Evolutionary conservation across 2,329 filamentous ascomycete species (phyloP).

Genomic region (Tolypocladium sp.): DNA sequence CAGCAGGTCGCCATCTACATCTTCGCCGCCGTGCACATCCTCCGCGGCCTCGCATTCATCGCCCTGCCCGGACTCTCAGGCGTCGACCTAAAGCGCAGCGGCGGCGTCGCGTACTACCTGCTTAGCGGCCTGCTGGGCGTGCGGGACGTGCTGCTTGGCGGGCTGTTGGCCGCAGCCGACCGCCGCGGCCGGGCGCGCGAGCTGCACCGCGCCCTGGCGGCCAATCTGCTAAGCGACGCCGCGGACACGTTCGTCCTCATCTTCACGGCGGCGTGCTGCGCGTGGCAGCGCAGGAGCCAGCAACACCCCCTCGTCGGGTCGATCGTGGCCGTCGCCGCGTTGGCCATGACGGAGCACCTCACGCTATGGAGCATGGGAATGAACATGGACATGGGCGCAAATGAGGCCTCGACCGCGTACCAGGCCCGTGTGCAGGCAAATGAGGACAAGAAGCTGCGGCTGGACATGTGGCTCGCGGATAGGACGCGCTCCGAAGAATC

Average conservation of each 20-base stretch:
- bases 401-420: slow-evolving; percentile 10
- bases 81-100: slow-evolving; percentile 16
- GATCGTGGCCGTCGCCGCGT: slow-evolving; percentile 18
- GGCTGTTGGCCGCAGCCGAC: slow-evolving; percentile 17
- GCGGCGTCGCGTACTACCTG: slow-evolving; percentile 13
- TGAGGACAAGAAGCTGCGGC: slow-evolving; percentile 19
- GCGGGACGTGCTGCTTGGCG: slow-evolving; percentile 20
- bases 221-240: slow-evolving; percentile 21
- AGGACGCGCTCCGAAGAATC: slow-evolving; percentile 8
- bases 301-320: slow-evolving; percentile 15
- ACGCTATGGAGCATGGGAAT: slow-evolving; percentile 23
- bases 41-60: slow-evolving; percentile 18
- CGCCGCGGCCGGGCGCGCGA: slow-evolving; percentile 11
- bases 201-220: slow-evolving; percentile 18
- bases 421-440: slow-evolving; percentile 8
- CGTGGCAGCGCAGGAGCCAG: slow-evolving; percentile 10
- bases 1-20: slow-evolving; percentile 13
- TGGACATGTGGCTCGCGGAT: slow-evolving; percentile 22
- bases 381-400: no score
- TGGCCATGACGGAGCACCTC: slow-evolving; percentile 21
- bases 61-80: slow-evolving; percentile 17
- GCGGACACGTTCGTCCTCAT: slow-evolving; percentile 24
- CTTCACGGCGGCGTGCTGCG: slow-evolving; percentile 20
- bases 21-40: slow-evolving; percentile 16
- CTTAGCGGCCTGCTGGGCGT: slow-evolving; percentile 20